phyloP scores from a whole-genome alignment of 257 asterid species.

The Leonotis leonurus region DNA sequence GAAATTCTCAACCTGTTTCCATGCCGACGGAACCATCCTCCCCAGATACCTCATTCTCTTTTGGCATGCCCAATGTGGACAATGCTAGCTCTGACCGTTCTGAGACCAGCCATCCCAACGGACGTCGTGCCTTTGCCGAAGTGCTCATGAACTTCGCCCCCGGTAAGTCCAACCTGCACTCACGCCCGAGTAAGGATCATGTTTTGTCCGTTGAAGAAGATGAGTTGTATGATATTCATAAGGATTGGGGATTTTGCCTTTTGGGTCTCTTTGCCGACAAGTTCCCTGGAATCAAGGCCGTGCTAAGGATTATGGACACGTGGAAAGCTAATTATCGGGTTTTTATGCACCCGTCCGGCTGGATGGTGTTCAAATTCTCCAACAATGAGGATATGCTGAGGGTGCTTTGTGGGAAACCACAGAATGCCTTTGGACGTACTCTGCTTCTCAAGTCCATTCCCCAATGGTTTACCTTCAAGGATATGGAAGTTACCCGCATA shows the following conservation, averaged over 20 bases:
- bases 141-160: no score
- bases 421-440: background rate
- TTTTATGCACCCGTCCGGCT: background rate
- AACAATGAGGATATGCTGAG: background rate
- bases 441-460: accelerated
- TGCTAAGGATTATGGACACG: background rate
- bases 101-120: no score
- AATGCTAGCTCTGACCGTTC: no score
- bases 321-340: background rate
- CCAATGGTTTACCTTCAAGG: background rate
- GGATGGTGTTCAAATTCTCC: background rate
- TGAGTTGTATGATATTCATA: background rate
- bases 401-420: background rate
- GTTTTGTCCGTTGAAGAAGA: background rate
- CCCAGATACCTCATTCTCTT: no score
- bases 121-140: no score
- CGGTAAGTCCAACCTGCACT: no score
- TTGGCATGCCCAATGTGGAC: no score
- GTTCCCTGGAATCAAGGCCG: background rate
- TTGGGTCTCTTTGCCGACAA: background rate
- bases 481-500: background rate
- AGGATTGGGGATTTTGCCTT: background rate
- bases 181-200: background rate
- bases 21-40: no score
- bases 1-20: no score